phyloP scores from a whole-genome alignment of 345 rosid species.

The Brassica napus region DNA sequence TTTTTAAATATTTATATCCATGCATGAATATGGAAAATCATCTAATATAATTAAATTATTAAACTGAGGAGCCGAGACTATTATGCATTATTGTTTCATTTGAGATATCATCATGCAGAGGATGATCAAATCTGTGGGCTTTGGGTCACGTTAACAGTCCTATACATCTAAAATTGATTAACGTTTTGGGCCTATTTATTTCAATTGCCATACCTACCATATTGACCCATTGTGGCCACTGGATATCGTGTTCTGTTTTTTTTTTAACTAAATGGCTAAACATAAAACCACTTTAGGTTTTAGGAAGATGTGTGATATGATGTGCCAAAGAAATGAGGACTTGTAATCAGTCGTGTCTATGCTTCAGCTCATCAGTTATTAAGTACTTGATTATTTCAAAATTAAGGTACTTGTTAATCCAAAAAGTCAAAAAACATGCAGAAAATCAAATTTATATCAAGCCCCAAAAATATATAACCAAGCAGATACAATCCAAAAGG shows the following conservation, averaged over 20 bases:
- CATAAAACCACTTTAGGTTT: not conserved
- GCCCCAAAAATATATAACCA: no score
- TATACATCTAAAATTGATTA: not conserved
- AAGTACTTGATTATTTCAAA: no score
- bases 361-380: not conserved
- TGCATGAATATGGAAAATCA: no score
- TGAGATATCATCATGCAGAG: not conserved
- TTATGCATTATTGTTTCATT: not conserved
- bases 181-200: not conserved
- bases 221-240: not conserved
- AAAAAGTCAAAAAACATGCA: no score
- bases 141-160: not conserved
- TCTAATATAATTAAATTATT: not conserved
- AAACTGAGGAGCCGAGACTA: not conserved
- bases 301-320: not conserved
- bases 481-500: no score
- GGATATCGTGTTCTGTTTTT: not conserved
- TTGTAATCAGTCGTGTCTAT: not conserved
- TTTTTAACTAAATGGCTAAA: not conserved
- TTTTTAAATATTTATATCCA: no score
- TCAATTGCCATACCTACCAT: not conserved
- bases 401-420: no score
- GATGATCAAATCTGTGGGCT: not conserved
- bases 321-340: not conserved
- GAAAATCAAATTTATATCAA: no score